These are phyloP conservation scores for Penicillium sp. DNA, from an alignment of 2,329 filamentous ascomycete genomes.

Conservation along the genomic window DNA sequence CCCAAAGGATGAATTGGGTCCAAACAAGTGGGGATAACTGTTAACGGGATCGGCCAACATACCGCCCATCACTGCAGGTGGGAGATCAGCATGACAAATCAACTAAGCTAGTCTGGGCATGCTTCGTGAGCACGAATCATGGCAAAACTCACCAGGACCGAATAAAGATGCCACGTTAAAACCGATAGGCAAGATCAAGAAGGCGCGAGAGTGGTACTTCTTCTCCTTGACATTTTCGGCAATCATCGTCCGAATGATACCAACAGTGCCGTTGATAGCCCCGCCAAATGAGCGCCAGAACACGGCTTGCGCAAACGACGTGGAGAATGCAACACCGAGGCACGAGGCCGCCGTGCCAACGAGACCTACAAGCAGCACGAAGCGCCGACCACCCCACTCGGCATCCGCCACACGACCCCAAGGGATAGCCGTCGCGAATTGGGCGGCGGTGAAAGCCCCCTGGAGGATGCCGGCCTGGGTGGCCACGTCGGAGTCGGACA, in stretches of 20 bases:
- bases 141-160: constrained; percentile 38
- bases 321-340: constrained; percentile 66
- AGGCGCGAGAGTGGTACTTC: constrained; percentile 57
- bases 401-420: constrained; percentile 72
- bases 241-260: constrained; percentile 70
- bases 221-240: constrained; percentile 69
- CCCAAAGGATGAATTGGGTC: constrained; percentile 56
- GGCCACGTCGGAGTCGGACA: constrained; percentile 61
- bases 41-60: constrained; percentile 64
- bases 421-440: constrained; percentile 75
- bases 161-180: constrained; percentile 63
- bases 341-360: constrained; percentile 64
- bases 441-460: constrained; percentile 73
- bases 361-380: constrained; percentile 72
- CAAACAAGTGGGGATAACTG: constrained; percentile 63
- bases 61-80: constrained; percentile 64
- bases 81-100: too few species aligned
- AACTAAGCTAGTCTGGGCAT: constrained; percentile 2
- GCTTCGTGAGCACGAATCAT: background rate
- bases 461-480: constrained; percentile 72
- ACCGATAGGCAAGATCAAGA: constrained; percentile 61
- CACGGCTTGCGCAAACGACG: constrained; percentile 61
- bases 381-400: constrained; percentile 66
- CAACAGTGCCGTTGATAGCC: constrained; percentile 67
- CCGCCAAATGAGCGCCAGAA: constrained; percentile 67